A percentile compares a stretch with the other conserved stretches of the same genome.
Evolutionary conservation across 2,329 filamentous ascomycete species (phyloP).

Genomic region (Botrytis paeoniae): DNA sequence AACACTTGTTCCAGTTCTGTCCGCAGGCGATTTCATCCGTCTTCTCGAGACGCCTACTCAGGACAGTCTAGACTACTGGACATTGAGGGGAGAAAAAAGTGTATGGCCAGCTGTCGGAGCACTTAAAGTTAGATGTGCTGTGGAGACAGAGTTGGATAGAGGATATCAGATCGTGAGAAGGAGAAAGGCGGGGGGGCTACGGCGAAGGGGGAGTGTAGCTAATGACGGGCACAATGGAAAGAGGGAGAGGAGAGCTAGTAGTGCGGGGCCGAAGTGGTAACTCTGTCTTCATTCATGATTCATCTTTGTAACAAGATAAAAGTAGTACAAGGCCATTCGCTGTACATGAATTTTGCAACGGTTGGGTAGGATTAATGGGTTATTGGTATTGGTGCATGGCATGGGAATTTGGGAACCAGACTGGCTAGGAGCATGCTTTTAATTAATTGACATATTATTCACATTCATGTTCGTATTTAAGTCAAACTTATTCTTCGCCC

Average conservation of each 20-base stretch:
- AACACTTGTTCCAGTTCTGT: slow-evolving; percentile 78
- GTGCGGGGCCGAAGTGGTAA: slow-evolving; percentile 31
- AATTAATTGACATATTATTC: not conserved
- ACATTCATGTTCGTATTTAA: not conserved
- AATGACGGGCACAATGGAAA: slow-evolving; percentile 31
- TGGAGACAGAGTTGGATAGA: slow-evolving; percentile 84
- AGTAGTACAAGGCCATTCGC: not conserved
- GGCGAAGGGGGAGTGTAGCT: slow-evolving; percentile 36
- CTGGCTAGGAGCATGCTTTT: not conserved
- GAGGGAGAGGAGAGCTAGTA: slow-evolving; percentile 34
- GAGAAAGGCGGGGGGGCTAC: slow-evolving; percentile 38
- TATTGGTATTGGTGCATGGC: not conserved
- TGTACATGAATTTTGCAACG: not conserved
- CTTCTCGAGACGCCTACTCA: slow-evolving; percentile 80
- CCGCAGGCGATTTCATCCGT: slow-evolving; percentile 67
- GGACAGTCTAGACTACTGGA: slow-evolving; percentile 79
- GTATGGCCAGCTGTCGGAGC: slow-evolving; percentile 89
- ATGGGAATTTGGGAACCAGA: not conserved
- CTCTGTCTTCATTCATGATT: not conserved
- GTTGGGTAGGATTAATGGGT: not conserved
- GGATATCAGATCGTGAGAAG: slow-evolving; percentile 78
- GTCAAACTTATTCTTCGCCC: not conserved
- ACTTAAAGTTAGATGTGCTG: slow-evolving; percentile 73
- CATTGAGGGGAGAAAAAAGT: slow-evolving; percentile 75
- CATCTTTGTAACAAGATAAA: not conserved